These are phyloP conservation scores for Pogostemon cablin DNA, from an alignment of 257 asterid genomes.

Conservation along the genomic window DNA sequence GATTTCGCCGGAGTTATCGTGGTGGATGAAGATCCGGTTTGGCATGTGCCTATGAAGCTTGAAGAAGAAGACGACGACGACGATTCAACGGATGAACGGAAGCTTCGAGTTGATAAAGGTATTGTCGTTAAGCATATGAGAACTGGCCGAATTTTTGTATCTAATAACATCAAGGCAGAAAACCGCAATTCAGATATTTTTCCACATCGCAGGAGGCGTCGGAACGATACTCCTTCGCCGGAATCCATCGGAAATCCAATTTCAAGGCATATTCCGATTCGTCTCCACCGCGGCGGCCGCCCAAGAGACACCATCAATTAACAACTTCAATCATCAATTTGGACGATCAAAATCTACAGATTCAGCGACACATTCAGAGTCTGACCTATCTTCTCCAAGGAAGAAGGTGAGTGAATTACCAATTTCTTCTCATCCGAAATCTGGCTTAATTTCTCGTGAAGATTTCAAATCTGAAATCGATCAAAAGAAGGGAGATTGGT, in stretches of 20 bases:
- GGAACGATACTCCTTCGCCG: not conserved
- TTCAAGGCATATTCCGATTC: not conserved
- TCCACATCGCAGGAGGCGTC: not conserved
- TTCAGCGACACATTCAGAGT: not conserved
- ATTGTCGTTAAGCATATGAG: not conserved
- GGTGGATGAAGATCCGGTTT: conserved; percentile 73
- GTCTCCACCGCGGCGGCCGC: not conserved
- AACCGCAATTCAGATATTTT: too few species aligned
- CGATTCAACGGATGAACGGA: too few species aligned
- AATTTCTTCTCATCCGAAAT: not conserved
- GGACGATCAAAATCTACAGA: not conserved
- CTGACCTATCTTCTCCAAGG: not conserved
- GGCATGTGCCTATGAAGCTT: conserved; percentile 53
- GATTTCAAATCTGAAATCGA: not conserved
- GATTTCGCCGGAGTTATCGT: conserved; percentile 48
- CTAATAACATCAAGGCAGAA: too few species aligned
- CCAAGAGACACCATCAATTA: too few species aligned
- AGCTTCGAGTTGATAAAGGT: conserved; percentile 25
- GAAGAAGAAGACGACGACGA: not conserved
- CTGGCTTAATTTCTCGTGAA: not conserved
- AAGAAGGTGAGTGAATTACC: not conserved
- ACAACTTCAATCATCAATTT: not conserved
- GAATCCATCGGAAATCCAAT: not conserved
- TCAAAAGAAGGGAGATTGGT: not conserved
- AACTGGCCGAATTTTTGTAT: not conserved